Evolutionary conservation across 2,329 filamentous ascomycete species (phyloP), one percentile per base, ranked within the genome.

Genomic region (Neofusicoccum umdonicola): DNA sequence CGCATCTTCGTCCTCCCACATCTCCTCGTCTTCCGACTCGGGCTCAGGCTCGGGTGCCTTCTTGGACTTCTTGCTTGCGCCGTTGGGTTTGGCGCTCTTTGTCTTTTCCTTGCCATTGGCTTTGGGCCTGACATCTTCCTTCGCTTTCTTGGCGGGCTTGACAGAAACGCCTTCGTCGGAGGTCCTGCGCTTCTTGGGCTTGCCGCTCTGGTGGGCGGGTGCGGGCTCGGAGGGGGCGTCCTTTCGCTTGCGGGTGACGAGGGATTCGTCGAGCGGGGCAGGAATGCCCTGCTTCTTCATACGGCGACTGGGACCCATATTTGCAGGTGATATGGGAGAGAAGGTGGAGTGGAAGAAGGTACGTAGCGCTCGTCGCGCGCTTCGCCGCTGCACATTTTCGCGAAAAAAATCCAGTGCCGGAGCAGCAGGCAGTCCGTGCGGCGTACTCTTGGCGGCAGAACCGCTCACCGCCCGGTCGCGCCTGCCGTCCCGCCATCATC

Each of bases 241-340:
- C 83, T 98, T 98, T 76, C 93, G 87, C 86, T 98, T 97, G 74
- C 89, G 92, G 58, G 88, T 88, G 72, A 90, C 81, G 70, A 90
- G 73, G 69, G 76, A 81, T 70, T 97, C 92, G 69, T 95, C 92
- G 69, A 97, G 85, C 69, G 90, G 85, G 73, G 90, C 87, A 62
- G 95, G 95, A 69, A 90, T 84, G 64, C 93, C 94, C 85, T 98
- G 95, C 81, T 97, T 97, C 79, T 93, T 91, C 89, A 97, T 96
- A 73, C 93, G 92, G 77, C 93, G 90, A 77, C 93, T 91, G 67
- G 88, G 87, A 83, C 92, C 93, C 93, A 97, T 97, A 74, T 77
- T 87, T 60, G 48, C 27, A 13, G 47, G 48, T n/a, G 7, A 51
- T 11, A 19, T 22, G 45, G 64, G 27, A 6, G 31, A 41, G 37